Percentiles rank a stretch among this genome's conserved stretches.
Evolutionary conservation across 768 basidiomycete genomes (phyloP).

Genomic region (Amanita polypyramis): DNA sequence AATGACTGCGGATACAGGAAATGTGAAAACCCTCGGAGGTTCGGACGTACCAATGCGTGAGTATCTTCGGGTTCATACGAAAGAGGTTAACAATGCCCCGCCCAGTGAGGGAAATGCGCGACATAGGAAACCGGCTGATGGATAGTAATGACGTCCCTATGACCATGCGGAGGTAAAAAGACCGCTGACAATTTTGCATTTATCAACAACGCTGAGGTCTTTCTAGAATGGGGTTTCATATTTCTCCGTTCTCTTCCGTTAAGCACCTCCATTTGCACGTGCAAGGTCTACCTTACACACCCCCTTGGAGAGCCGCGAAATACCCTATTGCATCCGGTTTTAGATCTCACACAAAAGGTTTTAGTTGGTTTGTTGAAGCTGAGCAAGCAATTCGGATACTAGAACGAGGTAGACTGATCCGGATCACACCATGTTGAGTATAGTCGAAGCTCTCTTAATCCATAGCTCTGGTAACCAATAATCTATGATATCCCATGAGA

Average conservation of each 20-base stretch:
- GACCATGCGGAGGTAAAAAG: slow-evolving; percentile 34
- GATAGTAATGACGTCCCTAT: neutral
- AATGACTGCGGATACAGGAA: neutral
- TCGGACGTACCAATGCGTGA: slow-evolving; percentile 1
- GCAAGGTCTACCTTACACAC: slow-evolving; percentile 55
- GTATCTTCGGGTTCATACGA: neutral
- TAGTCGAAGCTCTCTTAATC: no score
- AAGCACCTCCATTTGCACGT: slow-evolving; percentile 70
- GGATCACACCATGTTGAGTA: slow-evolving; percentile 39
- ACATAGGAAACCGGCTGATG: neutral
- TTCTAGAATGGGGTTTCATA: slow-evolving; percentile 69
- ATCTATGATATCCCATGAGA: no score
- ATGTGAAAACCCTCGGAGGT: neutral
- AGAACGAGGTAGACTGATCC: slow-evolving; percentile 38
- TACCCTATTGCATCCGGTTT: slow-evolving; percentile 37
- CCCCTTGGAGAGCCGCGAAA: slow-evolving; percentile 24
- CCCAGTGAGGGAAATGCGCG: neutral
- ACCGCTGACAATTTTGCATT: neutral
- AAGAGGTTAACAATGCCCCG: neutral
- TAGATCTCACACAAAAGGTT: slow-evolving; percentile 43
- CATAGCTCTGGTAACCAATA: no score
- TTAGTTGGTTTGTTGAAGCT: slow-evolving; percentile 64
- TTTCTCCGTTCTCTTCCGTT: slow-evolving; percentile 68
- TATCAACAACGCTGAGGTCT: neutral
- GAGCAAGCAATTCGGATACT: slow-evolving; percentile 52